Conservation (phyloP, 2,329 filamentous ascomycete species). For the Fusarium pininemorale region DNA sequence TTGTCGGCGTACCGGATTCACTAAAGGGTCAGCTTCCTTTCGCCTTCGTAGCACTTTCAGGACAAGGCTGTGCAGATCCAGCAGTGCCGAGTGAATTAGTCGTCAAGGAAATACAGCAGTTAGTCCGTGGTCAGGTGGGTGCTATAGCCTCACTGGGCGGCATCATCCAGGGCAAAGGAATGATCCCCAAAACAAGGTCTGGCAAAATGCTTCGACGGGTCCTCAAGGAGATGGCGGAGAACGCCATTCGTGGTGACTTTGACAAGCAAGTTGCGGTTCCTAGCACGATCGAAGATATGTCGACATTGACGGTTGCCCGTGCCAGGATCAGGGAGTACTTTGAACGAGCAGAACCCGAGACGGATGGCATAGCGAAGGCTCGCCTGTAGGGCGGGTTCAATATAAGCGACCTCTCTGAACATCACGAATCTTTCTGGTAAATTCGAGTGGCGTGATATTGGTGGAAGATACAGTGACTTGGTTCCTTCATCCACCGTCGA, state of each 20-base stretch:
- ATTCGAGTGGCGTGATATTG: background rate
- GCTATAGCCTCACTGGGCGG: conserved; percentile 87
- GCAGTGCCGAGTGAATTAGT: conserved; percentile 59
- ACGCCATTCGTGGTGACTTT: conserved; percentile 77
- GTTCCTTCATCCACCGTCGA: background rate
- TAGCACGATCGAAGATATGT: conserved; percentile 83
- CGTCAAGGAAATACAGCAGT: conserved; percentile 71
- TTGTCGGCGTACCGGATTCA: conserved; percentile 84
- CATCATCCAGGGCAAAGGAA: conserved; percentile 82
- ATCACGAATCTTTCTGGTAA: background rate
- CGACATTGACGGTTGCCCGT: conserved; percentile 78
- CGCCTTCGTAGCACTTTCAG: conserved; percentile 75
- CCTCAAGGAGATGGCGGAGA: conserved; percentile 83
- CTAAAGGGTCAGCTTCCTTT: conserved; percentile 93
- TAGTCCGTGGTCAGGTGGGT: conserved; percentile 83
- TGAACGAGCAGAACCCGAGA: conserved; percentile 55
- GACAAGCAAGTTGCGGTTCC: conserved; percentile 78
- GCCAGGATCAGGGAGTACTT: conserved; percentile 81
- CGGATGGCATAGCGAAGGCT: conserved; percentile 61
- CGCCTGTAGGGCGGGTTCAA: conserved; percentile 55
- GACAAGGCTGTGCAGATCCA: conserved; percentile 58
- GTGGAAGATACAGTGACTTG: background rate
- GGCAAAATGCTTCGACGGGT: conserved; percentile 90
- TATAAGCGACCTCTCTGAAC: background rate
- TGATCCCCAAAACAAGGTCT: conserved; percentile 92